phyloP scores from a whole-genome alignment of 2,329 filamentous ascomycete genomes.

The Domatiomyces globalis region DNA sequence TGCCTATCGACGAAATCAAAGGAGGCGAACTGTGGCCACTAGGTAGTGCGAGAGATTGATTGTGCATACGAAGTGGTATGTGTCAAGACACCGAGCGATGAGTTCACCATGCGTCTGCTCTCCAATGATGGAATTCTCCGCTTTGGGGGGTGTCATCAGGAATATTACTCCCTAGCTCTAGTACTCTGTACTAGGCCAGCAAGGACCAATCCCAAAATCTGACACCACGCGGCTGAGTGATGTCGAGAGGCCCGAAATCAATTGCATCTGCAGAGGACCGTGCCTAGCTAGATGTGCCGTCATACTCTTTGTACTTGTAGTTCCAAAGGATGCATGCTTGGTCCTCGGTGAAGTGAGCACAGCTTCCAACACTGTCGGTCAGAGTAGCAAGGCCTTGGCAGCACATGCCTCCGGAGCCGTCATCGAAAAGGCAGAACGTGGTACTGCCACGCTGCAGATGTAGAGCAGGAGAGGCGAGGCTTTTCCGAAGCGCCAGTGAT shows the following conservation, averaged over 20 bases:
- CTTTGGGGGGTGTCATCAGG: background rate
- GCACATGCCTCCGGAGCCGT: background rate
- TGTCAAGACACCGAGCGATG: background rate
- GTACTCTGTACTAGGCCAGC: too few species aligned
- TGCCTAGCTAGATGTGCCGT: too few species aligned
- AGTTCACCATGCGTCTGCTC: background rate
- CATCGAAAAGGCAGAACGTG: background rate
- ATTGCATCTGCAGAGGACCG: too few species aligned
- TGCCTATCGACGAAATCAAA: too few species aligned
- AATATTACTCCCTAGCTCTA: background rate
- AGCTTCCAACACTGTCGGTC: too few species aligned
- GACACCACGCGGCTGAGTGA: too few species aligned
- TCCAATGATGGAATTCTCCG: background rate
- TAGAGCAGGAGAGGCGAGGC: background rate
- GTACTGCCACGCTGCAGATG: background rate
- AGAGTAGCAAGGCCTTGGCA: too few species aligned
- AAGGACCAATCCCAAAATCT: too few species aligned
- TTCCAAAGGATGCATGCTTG: too few species aligned
- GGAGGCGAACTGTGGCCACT: background rate
- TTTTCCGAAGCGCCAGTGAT: background rate
- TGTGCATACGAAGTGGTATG: background rate
- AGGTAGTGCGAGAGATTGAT: background rate
- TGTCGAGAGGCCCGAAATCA: too few species aligned
- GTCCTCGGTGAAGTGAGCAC: too few species aligned
- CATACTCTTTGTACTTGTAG: too few species aligned